Evolutionary conservation across 2,329 filamentous ascomycete species (phyloP).

Genomic region (Samsoniella hepiali): DNA sequence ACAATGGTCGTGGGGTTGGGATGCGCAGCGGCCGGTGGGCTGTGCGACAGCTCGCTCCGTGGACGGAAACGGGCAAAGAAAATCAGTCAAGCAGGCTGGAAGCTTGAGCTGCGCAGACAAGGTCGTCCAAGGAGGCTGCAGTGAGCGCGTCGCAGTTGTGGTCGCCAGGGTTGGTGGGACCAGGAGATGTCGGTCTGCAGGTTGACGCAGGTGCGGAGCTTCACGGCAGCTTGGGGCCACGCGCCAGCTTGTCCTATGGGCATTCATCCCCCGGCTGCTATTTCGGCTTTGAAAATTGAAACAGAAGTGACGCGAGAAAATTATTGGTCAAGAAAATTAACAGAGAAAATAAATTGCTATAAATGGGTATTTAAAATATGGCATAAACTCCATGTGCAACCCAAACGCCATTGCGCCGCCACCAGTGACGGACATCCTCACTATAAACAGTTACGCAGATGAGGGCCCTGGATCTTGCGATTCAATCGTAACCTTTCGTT

Average conservation of each 20-base stretch:
- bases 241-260: not conserved
- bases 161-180: conserved; percentile 13
- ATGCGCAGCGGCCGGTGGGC: not conserved
- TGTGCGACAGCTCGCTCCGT: not conserved
- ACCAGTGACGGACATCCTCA: not conserved
- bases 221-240: not conserved
- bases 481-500: conserved; percentile 33
- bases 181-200: conserved; percentile 11
- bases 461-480: conserved; percentile 26
- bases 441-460: conserved; percentile 26
- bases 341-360: not conserved
- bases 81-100: not conserved
- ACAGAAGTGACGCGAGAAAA: not conserved
- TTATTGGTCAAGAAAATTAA: not conserved
- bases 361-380: conserved; percentile 6
- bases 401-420: not conserved
- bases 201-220: conserved; percentile 6
- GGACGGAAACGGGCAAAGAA: not conserved
- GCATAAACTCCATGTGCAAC: not conserved
- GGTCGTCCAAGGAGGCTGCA: conserved; percentile 1
- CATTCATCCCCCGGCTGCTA: no score
- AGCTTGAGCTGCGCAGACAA: not conserved
- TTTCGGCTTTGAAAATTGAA: no score
- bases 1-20: not conserved
- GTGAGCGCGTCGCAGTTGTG: conserved; percentile 9